Evolutionary conservation across 208 protist species (phyloP), one percentile per base, ranked within the genome.

Genomic region (Trypanosoma grayi): DNA sequence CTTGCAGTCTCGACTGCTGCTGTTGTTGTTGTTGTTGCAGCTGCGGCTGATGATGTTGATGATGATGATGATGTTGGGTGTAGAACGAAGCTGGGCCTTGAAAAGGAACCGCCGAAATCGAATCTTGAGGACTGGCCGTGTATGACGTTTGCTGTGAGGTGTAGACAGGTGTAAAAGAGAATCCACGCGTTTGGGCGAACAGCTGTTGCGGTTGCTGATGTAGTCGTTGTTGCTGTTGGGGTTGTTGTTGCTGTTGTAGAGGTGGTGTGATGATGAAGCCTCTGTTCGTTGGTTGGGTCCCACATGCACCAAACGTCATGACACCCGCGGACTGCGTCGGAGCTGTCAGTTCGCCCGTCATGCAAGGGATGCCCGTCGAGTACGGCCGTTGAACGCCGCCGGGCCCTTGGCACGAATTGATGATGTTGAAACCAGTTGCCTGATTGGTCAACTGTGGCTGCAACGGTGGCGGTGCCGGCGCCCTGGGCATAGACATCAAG

Each of bases 131-230:
- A 40, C 44, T 68, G 3, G 24, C 40, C 22, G 33, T 43, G 24
- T 50, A 69, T 4, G 44, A 53, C 28, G 63, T 48, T 24, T 56
- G 63, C 28, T 50, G 63, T 2, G 63, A 56, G 8, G 63, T 61
- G 44, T 61, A 69, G n/a, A 69, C 54, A 28, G 63, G 53, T 16
- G 30, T 14, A 61, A 61, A 61, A 16, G 53, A 48, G 43, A 61
- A 61, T 22, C 63, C 45, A 0, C 45, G 54, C 9, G 53, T 13
- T 13, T 27, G 13, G 46, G 13, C 48, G 20, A 34, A 33, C 9
- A 50, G 18, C 10, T 22, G 63, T 10, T n/a, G 10, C 28, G 24
- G 34, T 36, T 31, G 47, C 13, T 54, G 67, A 28, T 57, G 57
- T 30, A 22, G 30, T 27, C 56, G 66, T 25, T 10, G 1, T 34